Evolutionary conservation across 345 rosid species (phyloP).

Genomic region (Arabidopsis arenosa): DNA sequence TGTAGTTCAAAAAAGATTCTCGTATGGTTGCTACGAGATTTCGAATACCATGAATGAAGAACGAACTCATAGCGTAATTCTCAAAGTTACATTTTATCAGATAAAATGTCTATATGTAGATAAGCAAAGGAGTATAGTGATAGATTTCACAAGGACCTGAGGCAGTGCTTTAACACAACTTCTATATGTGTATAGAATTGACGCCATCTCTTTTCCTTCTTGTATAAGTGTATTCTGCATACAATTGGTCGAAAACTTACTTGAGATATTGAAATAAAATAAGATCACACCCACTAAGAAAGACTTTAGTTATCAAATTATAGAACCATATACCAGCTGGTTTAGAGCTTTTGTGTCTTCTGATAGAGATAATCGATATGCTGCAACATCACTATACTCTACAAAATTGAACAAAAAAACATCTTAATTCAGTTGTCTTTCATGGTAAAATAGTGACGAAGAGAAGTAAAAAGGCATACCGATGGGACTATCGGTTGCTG

Average conservation of each 20-base stretch:
- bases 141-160: constrained; percentile 60
- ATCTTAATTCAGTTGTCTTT: neutral
- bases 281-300: neutral
- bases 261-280: constrained; percentile 10
- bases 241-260: constrained; percentile 2
- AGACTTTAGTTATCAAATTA: too few species aligned
- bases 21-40: neutral
- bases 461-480: constrained; percentile 49
- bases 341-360: constrained; percentile 99
- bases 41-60: neutral
- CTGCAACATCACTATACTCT: constrained; percentile 95
- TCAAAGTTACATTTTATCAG: neutral
- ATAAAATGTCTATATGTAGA: constrained; percentile 6
- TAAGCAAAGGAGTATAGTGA: neutral
- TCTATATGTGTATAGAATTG: constrained; percentile 95
- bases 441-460: neutral
- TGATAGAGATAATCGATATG: constrained; percentile 86
- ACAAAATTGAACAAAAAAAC: constrained; percentile 21
- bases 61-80: neutral
- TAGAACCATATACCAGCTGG: constrained; percentile 68
- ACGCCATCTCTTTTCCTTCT: constrained; percentile 98
- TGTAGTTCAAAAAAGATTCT: neutral
- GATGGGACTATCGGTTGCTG: constrained; percentile 84
- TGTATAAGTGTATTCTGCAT: constrained; percentile 85
- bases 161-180: constrained; percentile 99